A percentile compares a stretch with the other conserved stretches of the same genome.
phyloP scores from a whole-genome alignment of 2,329 filamentous ascomycete species.

The Aspergillus transmontanensis region DNA sequence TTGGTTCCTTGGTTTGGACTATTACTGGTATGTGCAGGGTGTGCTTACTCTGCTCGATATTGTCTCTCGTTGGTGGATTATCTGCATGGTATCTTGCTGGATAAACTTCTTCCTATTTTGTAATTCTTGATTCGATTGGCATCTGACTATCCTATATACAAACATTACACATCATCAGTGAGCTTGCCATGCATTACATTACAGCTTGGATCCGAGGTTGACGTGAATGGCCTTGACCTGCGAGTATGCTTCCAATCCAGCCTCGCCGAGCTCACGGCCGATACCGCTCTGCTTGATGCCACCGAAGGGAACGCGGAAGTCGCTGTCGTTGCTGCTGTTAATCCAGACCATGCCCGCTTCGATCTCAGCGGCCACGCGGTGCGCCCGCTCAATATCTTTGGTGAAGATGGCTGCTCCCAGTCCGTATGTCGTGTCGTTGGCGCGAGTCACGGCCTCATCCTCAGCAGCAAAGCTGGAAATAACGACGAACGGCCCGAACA shows the following conservation, averaged over 20 bases:
- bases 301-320: conserved; percentile 59
- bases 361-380: conserved; percentile 56
- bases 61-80: not conserved
- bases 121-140: not conserved
- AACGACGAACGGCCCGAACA: conserved; percentile 65
- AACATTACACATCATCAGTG: conserved; percentile 4
- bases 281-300: conserved; percentile 66
- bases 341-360: conserved; percentile 73
- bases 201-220: conserved; percentile 47
- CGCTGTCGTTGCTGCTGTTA: conserved; percentile 58
- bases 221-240: conserved; percentile 58
- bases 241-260: conserved; percentile 63
- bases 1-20: not conserved
- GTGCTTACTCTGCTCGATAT: not conserved
- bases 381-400: conserved; percentile 64
- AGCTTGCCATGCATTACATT: conserved; percentile 13
- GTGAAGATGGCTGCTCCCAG: conserved; percentile 40
- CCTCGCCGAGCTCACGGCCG: conserved; percentile 63
- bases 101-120: not conserved
- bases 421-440: conserved; percentile 56
- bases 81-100: not conserved
- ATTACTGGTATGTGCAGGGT: not conserved
- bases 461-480: conserved; percentile 61
- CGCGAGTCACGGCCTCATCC: conserved; percentile 59
- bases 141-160: conserved; percentile 1